phyloP scores from a whole-genome alignment of 164 flowering plant genomes.

The Chimonanthus salicifolius region DNA sequence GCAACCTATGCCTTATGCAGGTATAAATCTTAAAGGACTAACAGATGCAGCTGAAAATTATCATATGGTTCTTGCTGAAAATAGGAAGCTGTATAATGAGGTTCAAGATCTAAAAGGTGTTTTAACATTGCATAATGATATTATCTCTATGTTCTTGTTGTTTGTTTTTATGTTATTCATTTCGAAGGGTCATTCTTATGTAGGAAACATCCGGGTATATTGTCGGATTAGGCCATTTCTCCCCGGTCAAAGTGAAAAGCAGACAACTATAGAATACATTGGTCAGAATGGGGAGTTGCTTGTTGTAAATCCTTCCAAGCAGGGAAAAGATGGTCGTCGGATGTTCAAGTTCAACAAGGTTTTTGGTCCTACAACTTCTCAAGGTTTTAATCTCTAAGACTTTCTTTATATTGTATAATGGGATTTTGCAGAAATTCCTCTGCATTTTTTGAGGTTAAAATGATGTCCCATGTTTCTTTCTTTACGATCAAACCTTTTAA shows the following conservation, averaged over 20 bases:
- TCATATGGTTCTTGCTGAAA: slow-evolving; percentile 76
- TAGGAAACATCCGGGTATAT: slow-evolving; percentile 93
- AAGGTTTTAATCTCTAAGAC: slow-evolving; percentile 43
- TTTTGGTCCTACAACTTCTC: slow-evolving; percentile 67
- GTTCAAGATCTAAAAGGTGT: slow-evolving; percentile 95
- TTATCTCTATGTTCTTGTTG: background rate
- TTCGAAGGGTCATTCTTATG: background rate
- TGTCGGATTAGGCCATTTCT: slow-evolving; percentile 94
- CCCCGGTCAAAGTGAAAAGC: slow-evolving; percentile 63
- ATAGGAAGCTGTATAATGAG: slow-evolving; percentile 84
- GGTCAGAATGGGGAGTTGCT: slow-evolving; percentile 91
- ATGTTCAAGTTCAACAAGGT: slow-evolving; percentile 86
- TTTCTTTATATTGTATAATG: background rate
- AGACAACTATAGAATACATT: slow-evolving; percentile 66
- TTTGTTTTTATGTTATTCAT: slow-evolving; percentile 4
- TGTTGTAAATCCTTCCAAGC: slow-evolving; percentile 71
- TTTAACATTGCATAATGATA: background rate
- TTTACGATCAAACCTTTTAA: no score
- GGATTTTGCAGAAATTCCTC: background rate
- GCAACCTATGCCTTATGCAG: slow-evolving; percentile 25
- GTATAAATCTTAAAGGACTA: slow-evolving; percentile 57
- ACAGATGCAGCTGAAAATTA: slow-evolving; percentile 78
- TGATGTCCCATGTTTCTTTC: background rate
- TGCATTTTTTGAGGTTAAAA: background rate
- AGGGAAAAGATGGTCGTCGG: slow-evolving; percentile 70